Evolutionary conservation across 1,284 basidiomycete genomes (phyloP), one percentile per base, ranked within the genome.

Genomic region (Xerocomus minutiporus): DNA sequence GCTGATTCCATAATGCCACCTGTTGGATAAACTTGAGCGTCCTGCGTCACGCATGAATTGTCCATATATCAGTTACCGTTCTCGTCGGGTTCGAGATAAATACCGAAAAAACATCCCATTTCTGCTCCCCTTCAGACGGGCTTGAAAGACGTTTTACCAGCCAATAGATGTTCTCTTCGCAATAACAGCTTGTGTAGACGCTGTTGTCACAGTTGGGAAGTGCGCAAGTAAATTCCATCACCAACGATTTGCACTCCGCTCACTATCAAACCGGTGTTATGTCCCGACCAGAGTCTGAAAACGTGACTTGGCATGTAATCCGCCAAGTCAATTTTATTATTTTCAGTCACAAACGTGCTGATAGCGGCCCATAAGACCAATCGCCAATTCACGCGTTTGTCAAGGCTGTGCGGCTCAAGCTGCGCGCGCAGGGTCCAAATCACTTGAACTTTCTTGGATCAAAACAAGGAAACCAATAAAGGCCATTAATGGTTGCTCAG

Each of bases 141-240:
- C 60, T 56, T 8, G 69, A 54, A 57, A 87, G 80, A 1, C 60
- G 61, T 44, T 77, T 65, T 8, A 75, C 75, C 2, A 89, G 74
- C 35, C 82, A 67, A 57, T 85, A 88, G 29, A 87, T 70, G 64
- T 89, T 89, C 66, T 89, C 88, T 72, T 89, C 86, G 68, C 86
- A 88, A 56, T 75, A 79, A 44, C 68, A 69, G 6, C 69, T 34
- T 47, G 62, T 56, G 53, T 70, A 61, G 53, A 56, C 46, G 59
- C 55, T 41, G 48, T 60, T 31, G 50, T 34, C 28, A 54, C 56
- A 53, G 40, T 57, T 44, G 25, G 62, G 59, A 43, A 57, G 54
- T 53, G 56, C 59, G 45, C 47, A 55, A 52, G 52, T 23, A 32
- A 52, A 31, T 34, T 53, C 52, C 56, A 65, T 61, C 20, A 8